Conservation (phyloP, 2,329 filamentous ascomycete genomes). For the Phoma sp. region DNA sequence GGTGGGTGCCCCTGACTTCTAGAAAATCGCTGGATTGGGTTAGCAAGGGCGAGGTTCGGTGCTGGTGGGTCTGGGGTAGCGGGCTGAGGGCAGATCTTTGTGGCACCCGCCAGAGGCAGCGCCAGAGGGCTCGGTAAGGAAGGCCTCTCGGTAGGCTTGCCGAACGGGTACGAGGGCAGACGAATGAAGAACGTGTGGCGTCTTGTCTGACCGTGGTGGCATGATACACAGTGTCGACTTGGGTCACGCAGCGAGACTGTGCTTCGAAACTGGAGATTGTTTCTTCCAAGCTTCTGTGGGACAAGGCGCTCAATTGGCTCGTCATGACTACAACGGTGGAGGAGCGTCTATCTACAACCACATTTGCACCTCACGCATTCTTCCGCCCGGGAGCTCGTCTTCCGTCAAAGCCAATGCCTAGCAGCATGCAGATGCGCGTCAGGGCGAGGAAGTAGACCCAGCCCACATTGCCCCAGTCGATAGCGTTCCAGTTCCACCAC, state of each 20-base stretch:
- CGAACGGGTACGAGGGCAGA: conserved; percentile 13
- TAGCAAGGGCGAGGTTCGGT: background rate
- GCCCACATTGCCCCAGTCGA: conserved; percentile 71
- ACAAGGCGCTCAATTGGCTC: background rate
- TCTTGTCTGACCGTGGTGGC: background rate
- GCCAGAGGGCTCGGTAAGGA: conserved; percentile 8
- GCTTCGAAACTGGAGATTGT: background rate
- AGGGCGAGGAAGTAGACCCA: conserved; percentile 72
- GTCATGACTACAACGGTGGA: background rate
- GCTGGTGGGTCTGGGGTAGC: conserved; percentile 16
- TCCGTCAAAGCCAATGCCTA: conserved; percentile 33
- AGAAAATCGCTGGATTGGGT: conserved; percentile 5
- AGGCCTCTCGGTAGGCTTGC: conserved; percentile 18
- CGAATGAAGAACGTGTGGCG: conserved; percentile 14
- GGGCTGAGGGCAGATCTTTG: conserved; percentile 15
- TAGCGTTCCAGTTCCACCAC: conserved; percentile 67
- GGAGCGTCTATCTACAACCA: background rate
- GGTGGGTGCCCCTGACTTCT: conserved; percentile 5
- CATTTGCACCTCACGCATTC: conserved; percentile 6
- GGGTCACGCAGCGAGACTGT: background rate
- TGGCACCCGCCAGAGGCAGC: conserved; percentile 11
- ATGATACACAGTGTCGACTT: background rate
- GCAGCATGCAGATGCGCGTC: conserved; percentile 34
- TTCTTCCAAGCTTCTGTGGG: conserved; percentile 10
- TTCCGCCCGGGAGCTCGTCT: conserved; percentile 3